Percentiles rank a stretch among this genome's conserved stretches.
phyloP scores from a whole-genome alignment of 805 yeast species.

The Kodamaea hsintzibuensis region DNA sequence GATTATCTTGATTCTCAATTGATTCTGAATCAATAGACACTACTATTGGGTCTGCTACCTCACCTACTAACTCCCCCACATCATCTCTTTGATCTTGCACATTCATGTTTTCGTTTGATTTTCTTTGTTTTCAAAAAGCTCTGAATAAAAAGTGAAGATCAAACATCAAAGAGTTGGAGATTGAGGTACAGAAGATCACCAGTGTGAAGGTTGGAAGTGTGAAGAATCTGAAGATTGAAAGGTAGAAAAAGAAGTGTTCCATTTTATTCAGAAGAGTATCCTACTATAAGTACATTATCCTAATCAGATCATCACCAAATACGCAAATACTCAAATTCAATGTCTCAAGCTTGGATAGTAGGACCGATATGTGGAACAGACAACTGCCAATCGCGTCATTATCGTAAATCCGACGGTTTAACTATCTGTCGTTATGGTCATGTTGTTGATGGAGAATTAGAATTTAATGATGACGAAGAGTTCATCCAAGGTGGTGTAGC shows the following conservation, averaged over 20 bases:
- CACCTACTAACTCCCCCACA: not conserved
- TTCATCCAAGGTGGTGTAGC: slow-evolving; percentile 27
- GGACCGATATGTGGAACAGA: slow-evolving; percentile 90
- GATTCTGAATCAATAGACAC: no score
- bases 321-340: not conserved
- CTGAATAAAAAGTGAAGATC: not conserved
- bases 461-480: slow-evolving; percentile 81
- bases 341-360: slow-evolving; percentile 46
- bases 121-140: not conserved
- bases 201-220: not conserved
- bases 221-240: not conserved
- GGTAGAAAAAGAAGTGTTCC: no score
- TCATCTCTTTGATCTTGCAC: not conserved
- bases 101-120: not conserved
- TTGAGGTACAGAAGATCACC: no score
- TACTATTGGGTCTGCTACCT: no score
- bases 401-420: slow-evolving; percentile 73
- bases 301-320: no score
- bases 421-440: slow-evolving; percentile 90
- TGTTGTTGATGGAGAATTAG: slow-evolving; percentile 76
- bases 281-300: not conserved
- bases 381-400: slow-evolving; percentile 80
- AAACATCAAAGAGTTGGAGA: not conserved
- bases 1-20: no score
- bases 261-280: no score